These are phyloP conservation scores for Pisolithus orientalis DNA, from an alignment of 768 basidiomycete genomes.

Conservation along the genomic window DNA sequence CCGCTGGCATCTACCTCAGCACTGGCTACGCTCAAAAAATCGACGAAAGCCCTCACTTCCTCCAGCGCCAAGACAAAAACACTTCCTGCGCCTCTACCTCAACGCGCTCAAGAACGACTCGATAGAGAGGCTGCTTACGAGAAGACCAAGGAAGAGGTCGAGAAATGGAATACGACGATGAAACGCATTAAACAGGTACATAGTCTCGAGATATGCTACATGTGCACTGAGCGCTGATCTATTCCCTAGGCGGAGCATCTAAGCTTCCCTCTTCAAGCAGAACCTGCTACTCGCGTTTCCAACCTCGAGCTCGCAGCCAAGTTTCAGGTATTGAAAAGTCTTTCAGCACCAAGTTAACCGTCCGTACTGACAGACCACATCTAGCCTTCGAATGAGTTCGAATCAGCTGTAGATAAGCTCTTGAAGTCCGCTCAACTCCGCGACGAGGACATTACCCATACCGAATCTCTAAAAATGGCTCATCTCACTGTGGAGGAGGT, in stretches of 20 bases:
- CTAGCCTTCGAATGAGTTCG: conserved; percentile 79
- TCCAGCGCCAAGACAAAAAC: conserved; percentile 51
- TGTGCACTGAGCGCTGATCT: neutral
- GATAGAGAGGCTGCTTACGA: conserved; percentile 95
- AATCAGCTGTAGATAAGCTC: conserved; percentile 77
- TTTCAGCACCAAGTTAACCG: neutral
- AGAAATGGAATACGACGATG: conserved; percentile 93
- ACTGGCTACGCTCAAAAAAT: conserved; percentile 61
- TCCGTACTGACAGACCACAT: neutral
- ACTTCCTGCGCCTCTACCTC: conserved; percentile 79
- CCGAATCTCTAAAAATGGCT: conserved; percentile 80
- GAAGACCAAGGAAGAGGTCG: conserved; percentile 84
- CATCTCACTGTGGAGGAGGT: conserved; percentile 84
- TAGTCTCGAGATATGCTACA: neutral
- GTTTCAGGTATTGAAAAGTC: conserved; percentile 58
- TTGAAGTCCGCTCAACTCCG: conserved; percentile 77
- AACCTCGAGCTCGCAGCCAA: conserved; percentile 74
- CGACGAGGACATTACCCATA: conserved; percentile 70
- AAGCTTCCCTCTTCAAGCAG: conserved; percentile 77
- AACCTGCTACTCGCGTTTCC: conserved; percentile 48
- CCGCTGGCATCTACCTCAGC: conserved; percentile 60
- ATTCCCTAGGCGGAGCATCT: conserved; percentile 69
- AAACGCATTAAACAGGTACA: conserved; percentile 81
- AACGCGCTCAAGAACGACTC: conserved; percentile 80
- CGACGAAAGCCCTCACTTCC: conserved; percentile 56